phyloP scores from a whole-genome alignment of 1,139 yeast genomes.

The Zhuliangozyma parablackwelliae region DNA sequence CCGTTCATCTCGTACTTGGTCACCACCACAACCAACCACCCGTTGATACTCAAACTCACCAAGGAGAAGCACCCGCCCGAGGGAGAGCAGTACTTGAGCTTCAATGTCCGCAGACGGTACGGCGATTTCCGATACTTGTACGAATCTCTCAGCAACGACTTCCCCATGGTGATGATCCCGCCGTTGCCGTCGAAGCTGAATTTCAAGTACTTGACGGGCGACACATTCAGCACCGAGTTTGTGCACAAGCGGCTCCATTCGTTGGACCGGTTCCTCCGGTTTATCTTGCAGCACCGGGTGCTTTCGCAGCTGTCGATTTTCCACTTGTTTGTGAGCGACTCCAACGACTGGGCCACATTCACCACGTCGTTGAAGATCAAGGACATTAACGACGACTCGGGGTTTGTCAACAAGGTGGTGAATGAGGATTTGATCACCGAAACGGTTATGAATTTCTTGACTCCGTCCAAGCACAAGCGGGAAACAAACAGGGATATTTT shows the following conservation, averaged over 20 bases:
- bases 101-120: conserved; percentile 69
- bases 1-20: conserved; percentile 79
- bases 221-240: conserved; percentile 75
- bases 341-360: conserved; percentile 80
- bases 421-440: conserved; percentile 72
- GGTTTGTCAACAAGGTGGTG: conserved; percentile 40
- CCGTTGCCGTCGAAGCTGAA: conserved; percentile 93
- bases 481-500: conserved; percentile 75
- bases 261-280: conserved; percentile 66
- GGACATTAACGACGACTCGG: conserved; percentile 19
- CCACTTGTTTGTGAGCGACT: conserved; percentile 68
- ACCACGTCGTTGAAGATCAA: conserved; percentile 55
- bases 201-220: conserved; percentile 92
- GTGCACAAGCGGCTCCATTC: conserved; percentile 83
- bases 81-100: conserved; percentile 26
- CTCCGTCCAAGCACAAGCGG: conserved; percentile 62
- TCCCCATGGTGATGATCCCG: conserved; percentile 82
- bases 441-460: conserved; percentile 85
- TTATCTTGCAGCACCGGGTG: conserved; percentile 70
- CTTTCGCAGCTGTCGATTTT: conserved; percentile 68
- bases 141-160: conserved; percentile 69
- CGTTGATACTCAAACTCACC: conserved; percentile 34
- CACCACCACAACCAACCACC: conserved; percentile 54
- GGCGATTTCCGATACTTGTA: conserved; percentile 79
- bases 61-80: conserved; percentile 11